Base-by-base conservation (phyloP, 2,329 filamentous ascomycete species). In the Venturia pyrina region DNA sequence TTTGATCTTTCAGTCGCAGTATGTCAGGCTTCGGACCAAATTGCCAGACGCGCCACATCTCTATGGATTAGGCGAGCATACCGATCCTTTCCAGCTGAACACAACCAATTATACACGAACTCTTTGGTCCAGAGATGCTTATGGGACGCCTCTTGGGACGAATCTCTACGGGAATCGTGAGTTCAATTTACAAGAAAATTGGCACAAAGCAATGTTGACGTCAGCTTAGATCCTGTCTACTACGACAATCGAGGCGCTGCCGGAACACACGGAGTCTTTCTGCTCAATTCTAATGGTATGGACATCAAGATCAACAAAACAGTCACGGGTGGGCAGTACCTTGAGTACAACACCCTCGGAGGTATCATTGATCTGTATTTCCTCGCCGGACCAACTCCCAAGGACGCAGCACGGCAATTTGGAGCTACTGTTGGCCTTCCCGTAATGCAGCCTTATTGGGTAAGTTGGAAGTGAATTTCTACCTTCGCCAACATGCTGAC, bases 41-140 rank as follows among this genome's bases (percentile, higher is more conserved):
- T 79, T 95, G 13, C 89, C 90, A 0, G 75, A 83, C 0, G 79
- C 86, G 64, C 88, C 89, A 0, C 85, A 89, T 70, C 78, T 95
- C 6, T 95, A 95, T 72, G 90, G 91, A 0, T 81, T 93, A 1
- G 90, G 90, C 44, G 90, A 93, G 76, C 88, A 91, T 73, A 87
- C 84, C 2, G 89, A 93, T 70, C 80, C 86, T 1, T 86, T 91
- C 71, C 82, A 84, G 60, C 79, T 92, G 67, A 86, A 87, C 68
- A 88, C 85, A 0, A 86, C 83, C 41, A 83, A 89, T 74, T 90
- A 90, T 73, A 86, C 84, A 43, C 84, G 89, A 48, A 89, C 88
- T 0, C 73, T 91, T 3, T 90, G 87, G 83, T 86, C 86, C 62
- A 81, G 87, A 15, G 89, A 91, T 75, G 80, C 87, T 0, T 89